Evolutionary conservation across 2,329 filamentous ascomycete genomes (phyloP).

Genomic region (Chaetothyriales sp.): DNA sequence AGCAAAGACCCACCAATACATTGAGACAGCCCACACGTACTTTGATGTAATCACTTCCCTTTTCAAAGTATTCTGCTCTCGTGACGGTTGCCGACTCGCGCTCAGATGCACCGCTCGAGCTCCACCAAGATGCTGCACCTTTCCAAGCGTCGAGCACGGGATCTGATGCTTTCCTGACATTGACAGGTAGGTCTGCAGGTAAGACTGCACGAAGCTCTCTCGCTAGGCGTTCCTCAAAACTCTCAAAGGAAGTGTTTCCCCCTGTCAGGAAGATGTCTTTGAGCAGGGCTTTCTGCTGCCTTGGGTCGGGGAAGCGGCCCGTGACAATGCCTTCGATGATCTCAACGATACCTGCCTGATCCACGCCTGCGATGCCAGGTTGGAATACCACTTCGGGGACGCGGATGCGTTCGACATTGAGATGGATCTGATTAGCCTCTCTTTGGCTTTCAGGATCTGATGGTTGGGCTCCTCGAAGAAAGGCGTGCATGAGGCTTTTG

Average conservation of each 20-base stretch:
- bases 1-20: slow-evolving; percentile 1
- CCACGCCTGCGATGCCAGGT: slow-evolving; percentile 77
- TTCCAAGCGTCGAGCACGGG: slow-evolving; percentile 81
- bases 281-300: slow-evolving; percentile 55
- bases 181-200: slow-evolving; percentile 53
- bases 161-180: slow-evolving; percentile 59
- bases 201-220: slow-evolving; percentile 60
- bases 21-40: slow-evolving; percentile 25
- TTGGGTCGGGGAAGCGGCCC: slow-evolving; percentile 52
- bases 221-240: slow-evolving; percentile 70
- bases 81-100: slow-evolving; percentile 57
- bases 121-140: slow-evolving; percentile 77
- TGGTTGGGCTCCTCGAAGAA: slow-evolving; percentile 73
- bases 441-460: slow-evolving; percentile 68
- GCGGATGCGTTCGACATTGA: slow-evolving; percentile 92
- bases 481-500: slow-evolving; percentile 79
- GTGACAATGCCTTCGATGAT: slow-evolving; percentile 81
- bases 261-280: slow-evolving; percentile 87
- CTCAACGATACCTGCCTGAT: slow-evolving; percentile 87
- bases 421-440: slow-evolving; percentile 75
- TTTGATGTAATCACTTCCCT: slow-evolving; percentile 88
- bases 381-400: slow-evolving; percentile 90
- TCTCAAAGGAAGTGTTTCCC: slow-evolving; percentile 75
- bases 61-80: slow-evolving; percentile 75
- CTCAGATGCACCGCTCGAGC: slow-evolving; percentile 36